Conservation (phyloP, 805 yeast genomes). For the Myxozyma lipomycoides region DNA sequence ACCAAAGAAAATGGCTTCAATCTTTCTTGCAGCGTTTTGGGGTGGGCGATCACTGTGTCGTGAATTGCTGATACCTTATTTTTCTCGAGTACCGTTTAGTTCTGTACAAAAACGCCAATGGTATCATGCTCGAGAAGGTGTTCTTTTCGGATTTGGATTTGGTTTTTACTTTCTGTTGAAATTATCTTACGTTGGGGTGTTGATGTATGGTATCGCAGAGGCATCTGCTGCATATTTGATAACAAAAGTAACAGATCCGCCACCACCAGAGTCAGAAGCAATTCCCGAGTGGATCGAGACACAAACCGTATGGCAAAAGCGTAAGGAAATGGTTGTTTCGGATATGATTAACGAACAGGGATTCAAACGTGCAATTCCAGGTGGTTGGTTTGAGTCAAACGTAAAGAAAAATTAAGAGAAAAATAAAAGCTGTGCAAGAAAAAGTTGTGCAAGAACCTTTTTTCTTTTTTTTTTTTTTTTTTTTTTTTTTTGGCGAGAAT, state of each 20-base stretch:
- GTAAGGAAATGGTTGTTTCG: constrained; percentile 13
- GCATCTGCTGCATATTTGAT: constrained; percentile 51
- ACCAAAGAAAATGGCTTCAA: constrained; percentile 40
- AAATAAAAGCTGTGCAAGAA: neutral
- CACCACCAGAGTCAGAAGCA: constrained; percentile 14
- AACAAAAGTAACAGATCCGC: constrained; percentile 42
- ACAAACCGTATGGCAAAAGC: constrained; percentile 18
- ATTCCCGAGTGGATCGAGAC: constrained; percentile 15
- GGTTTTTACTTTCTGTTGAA: constrained; percentile 45
- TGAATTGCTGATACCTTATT: constrained; percentile 51
- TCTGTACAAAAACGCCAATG: constrained; percentile 42
- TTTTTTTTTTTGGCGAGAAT: too few relatives aligned
- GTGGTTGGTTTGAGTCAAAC: neutral
- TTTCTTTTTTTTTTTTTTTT: too few relatives aligned
- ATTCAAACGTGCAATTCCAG: neutral
- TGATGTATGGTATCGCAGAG: constrained; percentile 52
- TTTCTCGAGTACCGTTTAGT: constrained; percentile 46
- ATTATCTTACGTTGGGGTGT: constrained; percentile 46
- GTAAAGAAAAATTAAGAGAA: too few relatives aligned
- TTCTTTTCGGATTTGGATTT: constrained; percentile 54
- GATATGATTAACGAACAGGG: constrained; percentile 2
- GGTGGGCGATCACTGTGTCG: constrained; percentile 46
- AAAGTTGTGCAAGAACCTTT: neutral
- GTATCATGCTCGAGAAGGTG: constrained; percentile 52
- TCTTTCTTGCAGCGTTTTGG: constrained; percentile 45